phyloP scores from a whole-genome alignment of 2,329 filamentous ascomycete species.

The Ceratocystis albifundus region DNA sequence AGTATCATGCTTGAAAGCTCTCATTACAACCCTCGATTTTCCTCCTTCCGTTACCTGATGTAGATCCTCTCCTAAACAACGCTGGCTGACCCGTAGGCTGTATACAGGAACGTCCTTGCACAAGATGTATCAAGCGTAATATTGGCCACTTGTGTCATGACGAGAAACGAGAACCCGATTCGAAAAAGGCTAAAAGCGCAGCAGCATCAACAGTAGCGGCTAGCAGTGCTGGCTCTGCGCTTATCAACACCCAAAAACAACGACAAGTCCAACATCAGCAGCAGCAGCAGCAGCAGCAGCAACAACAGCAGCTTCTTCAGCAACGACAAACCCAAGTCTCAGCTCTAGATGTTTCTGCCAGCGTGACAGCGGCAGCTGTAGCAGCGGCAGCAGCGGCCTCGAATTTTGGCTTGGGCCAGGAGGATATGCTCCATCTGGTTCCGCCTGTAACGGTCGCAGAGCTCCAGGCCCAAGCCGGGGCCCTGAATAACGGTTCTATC shows the following conservation, averaged over 20 bases:
- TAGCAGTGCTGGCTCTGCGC: neutral
- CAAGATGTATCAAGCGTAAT: slow-evolving; percentile 93
- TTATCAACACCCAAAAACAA: slow-evolving; percentile 26
- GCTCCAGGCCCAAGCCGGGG: slow-evolving; percentile 42
- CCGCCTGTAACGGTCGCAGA: slow-evolving; percentile 59
- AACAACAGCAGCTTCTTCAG: slow-evolving; percentile 28
- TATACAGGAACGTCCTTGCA: slow-evolving; percentile 80
- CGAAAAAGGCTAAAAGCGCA: slow-evolving; percentile 67
- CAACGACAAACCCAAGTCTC: slow-evolving; percentile 23
- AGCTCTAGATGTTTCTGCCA: slow-evolving; percentile 20
- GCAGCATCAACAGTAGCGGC: slow-evolving; percentile 33
- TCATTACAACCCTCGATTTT: slow-evolving; percentile 16
- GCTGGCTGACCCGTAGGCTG: neutral
- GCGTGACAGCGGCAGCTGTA: slow-evolving; percentile 22
- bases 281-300: slow-evolving; percentile 28
- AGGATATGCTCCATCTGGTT: slow-evolving; percentile 53
- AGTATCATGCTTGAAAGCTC: neutral
- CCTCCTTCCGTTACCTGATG: slow-evolving; percentile 25
- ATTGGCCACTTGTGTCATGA: slow-evolving; percentile 98
- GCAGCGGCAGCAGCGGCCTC: slow-evolving; percentile 14
- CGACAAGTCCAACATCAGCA: slow-evolving; percentile 28
- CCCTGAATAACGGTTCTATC: slow-evolving; percentile 42
- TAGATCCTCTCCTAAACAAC: too few relatives aligned
- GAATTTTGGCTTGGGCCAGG: slow-evolving; percentile 36
- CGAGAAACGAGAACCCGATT: slow-evolving; percentile 73